Evolutionary conservation across 2,329 filamentous ascomycete species (phyloP).

Genomic region (Thelonectria olida): DNA sequence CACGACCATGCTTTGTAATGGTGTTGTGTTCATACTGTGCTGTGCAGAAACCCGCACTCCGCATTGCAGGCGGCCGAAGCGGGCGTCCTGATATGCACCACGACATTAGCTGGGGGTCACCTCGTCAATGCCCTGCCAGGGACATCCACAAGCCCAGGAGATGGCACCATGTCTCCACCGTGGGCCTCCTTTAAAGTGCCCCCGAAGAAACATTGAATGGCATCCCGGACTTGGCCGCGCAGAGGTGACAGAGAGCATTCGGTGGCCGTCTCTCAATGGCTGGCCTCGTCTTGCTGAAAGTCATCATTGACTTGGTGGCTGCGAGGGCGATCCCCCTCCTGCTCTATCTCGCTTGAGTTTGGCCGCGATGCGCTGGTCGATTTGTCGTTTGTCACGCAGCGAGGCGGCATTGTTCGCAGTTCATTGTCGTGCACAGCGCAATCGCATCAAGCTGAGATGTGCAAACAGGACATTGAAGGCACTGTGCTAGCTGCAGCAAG

Average conservation of each 20-base stretch:
- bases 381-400: background rate
- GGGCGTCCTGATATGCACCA: slow-evolving; percentile 28
- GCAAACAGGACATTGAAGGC: background rate
- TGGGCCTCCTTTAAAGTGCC: slow-evolving; percentile 34
- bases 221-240: slow-evolving; percentile 24
- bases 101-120: slow-evolving; percentile 28
- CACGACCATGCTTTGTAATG: background rate
- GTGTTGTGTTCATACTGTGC: background rate
- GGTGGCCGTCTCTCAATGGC: slow-evolving; percentile 8
- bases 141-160: slow-evolving; percentile 32
- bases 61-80: slow-evolving; percentile 15
- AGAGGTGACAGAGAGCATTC: background rate
- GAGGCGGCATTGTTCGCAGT: background rate
- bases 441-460: background rate
- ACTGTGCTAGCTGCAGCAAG: slow-evolving; percentile 5
- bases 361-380: background rate
- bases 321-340: slow-evolving; percentile 17
- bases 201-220: slow-evolving; percentile 17
- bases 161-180: slow-evolving; percentile 43
- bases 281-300: background rate
- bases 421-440: background rate
- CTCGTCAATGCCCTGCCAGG: slow-evolving; percentile 33
- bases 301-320: slow-evolving; percentile 5
- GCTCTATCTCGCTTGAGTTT: background rate
- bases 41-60: background rate